Evolutionary conservation across 495 filamentous ascomycete species (phyloP), one percentile per base, ranked within the genome.

Genomic region (Aspergillus olivimuriae): DNA sequence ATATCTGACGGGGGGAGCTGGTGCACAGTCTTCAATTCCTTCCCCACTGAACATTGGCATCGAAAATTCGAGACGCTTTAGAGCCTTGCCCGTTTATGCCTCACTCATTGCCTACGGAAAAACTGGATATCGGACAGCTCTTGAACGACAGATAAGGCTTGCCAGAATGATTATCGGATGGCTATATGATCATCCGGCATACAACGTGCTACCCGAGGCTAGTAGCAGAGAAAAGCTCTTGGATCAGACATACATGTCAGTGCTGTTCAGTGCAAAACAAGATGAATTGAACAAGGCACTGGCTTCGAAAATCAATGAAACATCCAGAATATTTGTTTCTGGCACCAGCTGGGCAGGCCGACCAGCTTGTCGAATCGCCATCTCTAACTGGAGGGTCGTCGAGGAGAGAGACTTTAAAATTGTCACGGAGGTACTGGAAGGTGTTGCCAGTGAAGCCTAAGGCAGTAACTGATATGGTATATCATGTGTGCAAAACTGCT

Each of bases 61-160:
- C 17, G 90, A 95, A 53, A 97, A 97, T 57, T 95, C 89, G 4
- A 77, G 89, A 30, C 81, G 91, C 12, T 94, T 97, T 67, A 77
- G 91, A 37, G 91, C 89, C 0, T 67, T 95, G 15, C 91, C 91
- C 0, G 87, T 89, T 3, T 95, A 95, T 50, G 83, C 89, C 8
- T 82, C 82, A 0, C 71, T 95, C 1, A 51, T 81, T n/a, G 80
- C 81, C 26, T 85, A 92, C 46, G 91, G 91, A 3, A 69, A 70
- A 8, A 53, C 70, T 7, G 89, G 89, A 2, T 83, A 91, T 51
- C 67, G 63, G 4, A 68, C 74, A 2, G 87, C 95, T 73, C 70
- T 95, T 9, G 63, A 77, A 39, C 76, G 77, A 23, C 86, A 94
- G 55, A 78, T 88, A 23, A 56, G 65, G 0, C 73, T 95, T 9